Evolutionary conservation across 2,329 filamentous ascomycete genomes (phyloP), one percentile per base, ranked within the genome.

Genomic region (Pyricularia grisea): DNA sequence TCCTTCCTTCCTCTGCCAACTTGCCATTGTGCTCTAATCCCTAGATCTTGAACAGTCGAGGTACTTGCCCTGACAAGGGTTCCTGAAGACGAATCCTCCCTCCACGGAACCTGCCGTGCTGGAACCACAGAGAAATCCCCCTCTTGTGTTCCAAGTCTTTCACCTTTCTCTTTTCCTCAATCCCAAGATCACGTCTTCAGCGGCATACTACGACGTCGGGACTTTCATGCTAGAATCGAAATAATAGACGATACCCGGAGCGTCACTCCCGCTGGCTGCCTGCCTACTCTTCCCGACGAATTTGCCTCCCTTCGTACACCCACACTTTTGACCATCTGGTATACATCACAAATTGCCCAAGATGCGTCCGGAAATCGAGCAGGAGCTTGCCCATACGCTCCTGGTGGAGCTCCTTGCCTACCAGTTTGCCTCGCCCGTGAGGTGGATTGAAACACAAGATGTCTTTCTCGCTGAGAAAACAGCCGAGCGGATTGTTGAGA

Each of bases 401-500:
- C 92, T 99, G 79, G 92, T 99, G 74, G 95, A 99, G 89, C 92
- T 99, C 73, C 89, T 99, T 75, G 95, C 95, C 84, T 99, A 98
- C 82, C 95, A 99, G 80, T 99, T 99, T 81, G 95, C 95, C 76
- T 98, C 94, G 68, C 95, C 95, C 67, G 95, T 99, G 75, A 90
- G 95, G 89, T 99, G 95, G 95, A 99, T 99, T 81, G 95, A 99
- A 83, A 99, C 95, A 69, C 95, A 99, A 83, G 95, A 99, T 94
- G 95, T 99, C 75, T 95, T 99, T 77, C 91, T 99, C 75, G 94
- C 91, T 73, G 93, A 98, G 81, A 95, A 97, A 83, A 91, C 90
- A 68, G 96, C 95, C 67, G 95, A 99, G 86, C 90, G 95, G 78
- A 96, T 99, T 77, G 95, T 99, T 76, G 95, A 99, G 81, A 91